Percentiles rank a stretch among this genome's conserved stretches.
Evolutionary conservation across 495 filamentous ascomycete species (phyloP).

Genomic region (Xylaria scruposa): DNA sequence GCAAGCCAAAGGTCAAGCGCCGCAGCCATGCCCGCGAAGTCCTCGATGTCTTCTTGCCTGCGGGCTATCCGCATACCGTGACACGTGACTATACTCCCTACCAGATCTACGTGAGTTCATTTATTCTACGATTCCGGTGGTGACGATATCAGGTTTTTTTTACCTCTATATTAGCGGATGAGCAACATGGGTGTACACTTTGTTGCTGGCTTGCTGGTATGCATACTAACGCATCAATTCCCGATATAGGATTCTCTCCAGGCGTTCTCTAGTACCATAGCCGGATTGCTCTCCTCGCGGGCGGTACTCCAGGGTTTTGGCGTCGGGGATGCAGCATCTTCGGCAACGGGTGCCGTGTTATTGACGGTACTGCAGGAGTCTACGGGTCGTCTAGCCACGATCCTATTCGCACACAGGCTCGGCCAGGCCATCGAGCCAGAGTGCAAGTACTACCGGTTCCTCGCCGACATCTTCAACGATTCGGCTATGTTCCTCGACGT

Average conservation of each 20-base stretch:
- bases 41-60: conserved; percentile 84
- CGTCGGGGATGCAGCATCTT: conserved; percentile 84
- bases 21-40: conserved; percentile 43
- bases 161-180: neutral
- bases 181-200: neutral
- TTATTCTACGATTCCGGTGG: neutral
- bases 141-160: neutral
- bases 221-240: conserved; percentile 24
- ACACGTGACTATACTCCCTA: conserved; percentile 86
- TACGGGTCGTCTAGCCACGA: conserved; percentile 84
- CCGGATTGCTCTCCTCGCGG: conserved; percentile 82
- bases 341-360: conserved; percentile 85
- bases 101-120: conserved; percentile 51
- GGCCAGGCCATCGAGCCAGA: conserved; percentile 91
- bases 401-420: conserved; percentile 85
- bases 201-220: neutral
- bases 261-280: conserved; percentile 94
- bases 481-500: conserved; percentile 87
- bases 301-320: conserved; percentile 93
- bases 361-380: conserved; percentile 86
- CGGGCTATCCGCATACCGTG: conserved; percentile 90
- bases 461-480: conserved; percentile 94
- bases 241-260: conserved; percentile 77
- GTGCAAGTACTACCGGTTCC: conserved; percentile 90
- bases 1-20: conserved; percentile 23